A percentile compares a stretch with the other conserved stretches of the same genome.
phyloP scores from a whole-genome alignment of 148 eudicot species.

The Amaranthus hypochondriacus region DNA sequence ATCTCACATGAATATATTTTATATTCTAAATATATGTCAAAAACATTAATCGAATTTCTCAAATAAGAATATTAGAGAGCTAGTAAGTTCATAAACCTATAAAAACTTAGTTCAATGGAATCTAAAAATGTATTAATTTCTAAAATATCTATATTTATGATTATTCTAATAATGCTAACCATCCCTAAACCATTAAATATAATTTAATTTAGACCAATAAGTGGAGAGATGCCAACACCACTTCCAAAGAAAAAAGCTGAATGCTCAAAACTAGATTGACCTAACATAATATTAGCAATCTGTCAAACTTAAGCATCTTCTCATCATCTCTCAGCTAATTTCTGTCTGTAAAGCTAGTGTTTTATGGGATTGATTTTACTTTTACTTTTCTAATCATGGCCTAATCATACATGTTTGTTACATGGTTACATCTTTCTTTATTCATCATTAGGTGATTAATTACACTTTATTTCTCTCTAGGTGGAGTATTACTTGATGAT shows the following conservation, averaged over 20 bases:
- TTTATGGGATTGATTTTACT: constrained; percentile 23
- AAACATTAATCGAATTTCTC: too few species aligned
- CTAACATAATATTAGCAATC: constrained; percentile 18
- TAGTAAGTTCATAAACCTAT: too few species aligned
- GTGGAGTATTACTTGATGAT: too few species aligned
- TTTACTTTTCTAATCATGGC: constrained; percentile 13
- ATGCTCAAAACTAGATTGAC: constrained; percentile 20
- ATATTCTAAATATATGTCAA: too few species aligned
- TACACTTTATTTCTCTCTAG: too few species aligned
- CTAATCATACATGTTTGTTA: constrained; percentile 18
- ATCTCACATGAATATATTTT: too few species aligned
- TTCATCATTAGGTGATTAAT: background rate
- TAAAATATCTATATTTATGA: too few species aligned
- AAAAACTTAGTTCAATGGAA: too few species aligned
- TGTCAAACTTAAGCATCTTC: constrained; percentile 17
- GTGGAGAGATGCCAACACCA: constrained; percentile 30
- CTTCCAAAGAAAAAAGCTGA: constrained; percentile 15
- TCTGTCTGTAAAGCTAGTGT: background rate
- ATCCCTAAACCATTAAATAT: background rate
- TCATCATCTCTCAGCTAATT: background rate
- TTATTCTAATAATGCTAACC: too few species aligned
- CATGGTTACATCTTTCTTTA: background rate
- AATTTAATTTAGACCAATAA: constrained; percentile 2
- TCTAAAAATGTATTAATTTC: too few species aligned
- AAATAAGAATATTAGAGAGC: too few species aligned